Evolutionary conservation across 2,329 filamentous ascomycete species (phyloP), one percentile per base, ranked within the genome.

Genomic region (Fusarium fujikuroi): DNA sequence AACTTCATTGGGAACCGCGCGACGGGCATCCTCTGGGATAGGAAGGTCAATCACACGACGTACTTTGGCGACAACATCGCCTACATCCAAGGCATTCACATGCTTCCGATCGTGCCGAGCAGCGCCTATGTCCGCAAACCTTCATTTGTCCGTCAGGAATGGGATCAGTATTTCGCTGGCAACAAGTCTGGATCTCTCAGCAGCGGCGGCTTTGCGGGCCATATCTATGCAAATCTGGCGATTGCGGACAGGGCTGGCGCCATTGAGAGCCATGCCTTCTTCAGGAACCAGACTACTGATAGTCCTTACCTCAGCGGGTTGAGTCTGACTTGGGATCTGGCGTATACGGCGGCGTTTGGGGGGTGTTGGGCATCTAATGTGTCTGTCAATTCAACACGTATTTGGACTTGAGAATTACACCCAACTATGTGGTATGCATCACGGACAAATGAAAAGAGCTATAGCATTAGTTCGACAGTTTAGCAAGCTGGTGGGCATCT

Each of bases 401-500:
- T 49, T n/a, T 32, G 6, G 14, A n/a, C 28, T 19, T 49, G 46
- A 49, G 46, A 47, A 46, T 18, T 15, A 46, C 11, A 9, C 16
- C 10, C 9, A 30, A 30, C 30, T 30, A 11, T 30, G 30, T 30
- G 30, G 32, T 16, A 16, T 9, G 7, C 6, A 16, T 7, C 15
- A 11, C 14, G 32, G 15, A 15, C 14, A 16, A 34, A 5, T 1
- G 16, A n/a, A 12, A 11, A 5, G 9, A 5, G 11, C 1, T 6
- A 2, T 43, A 11, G 9, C n/a, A 43, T 23, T 5, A 23, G 2
- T 15, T 43, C 15, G 1, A 43, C 0, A 34, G 11, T 34, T 16
- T 9, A 34, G 32, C 32, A 34, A 16, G 15, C 15, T 16, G 15
- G 5, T 34, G 4, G 32, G 32, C 32, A 34, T 34, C 30, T 30